These are phyloP conservation scores for Tylopilus rubrobrunneus DNA, from an alignment of 768 basidiomycete genomes.

Conservation along the genomic window DNA sequence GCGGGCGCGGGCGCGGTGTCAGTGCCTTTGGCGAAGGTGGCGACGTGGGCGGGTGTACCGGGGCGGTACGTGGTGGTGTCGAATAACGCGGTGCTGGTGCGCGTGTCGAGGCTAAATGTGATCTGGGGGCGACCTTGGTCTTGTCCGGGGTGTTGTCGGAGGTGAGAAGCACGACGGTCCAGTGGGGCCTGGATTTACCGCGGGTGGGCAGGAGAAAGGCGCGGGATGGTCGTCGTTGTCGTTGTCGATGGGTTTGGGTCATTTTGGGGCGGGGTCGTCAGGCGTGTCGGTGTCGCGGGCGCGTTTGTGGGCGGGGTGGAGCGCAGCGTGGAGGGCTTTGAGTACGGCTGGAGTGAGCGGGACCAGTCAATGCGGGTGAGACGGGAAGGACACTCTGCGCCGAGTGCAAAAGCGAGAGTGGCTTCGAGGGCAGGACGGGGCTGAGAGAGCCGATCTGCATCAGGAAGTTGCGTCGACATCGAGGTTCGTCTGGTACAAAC, in stretches of 20 bases:
- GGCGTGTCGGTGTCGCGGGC: too few species aligned
- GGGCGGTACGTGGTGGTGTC: slow-evolving; percentile 39
- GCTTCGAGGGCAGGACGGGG: slow-evolving; percentile 9
- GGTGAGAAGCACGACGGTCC: slow-evolving; percentile 61
- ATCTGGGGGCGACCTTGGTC: slow-evolving; percentile 48
- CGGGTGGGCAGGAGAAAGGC: too few species aligned
- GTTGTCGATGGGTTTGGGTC: slow-evolving; percentile 21
- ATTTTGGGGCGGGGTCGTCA: slow-evolving; percentile 12
- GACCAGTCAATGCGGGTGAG: slow-evolving; percentile 23
- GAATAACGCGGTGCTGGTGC: slow-evolving; percentile 37
- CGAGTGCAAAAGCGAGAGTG: too few species aligned
- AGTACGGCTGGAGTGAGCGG: too few species aligned
- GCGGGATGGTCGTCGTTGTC: slow-evolving; percentile 36
- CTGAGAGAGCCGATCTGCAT: too few species aligned
- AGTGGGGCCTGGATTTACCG: too few species aligned
- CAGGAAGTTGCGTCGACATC: too few species aligned
- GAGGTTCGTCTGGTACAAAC: too few species aligned
- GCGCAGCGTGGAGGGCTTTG: too few species aligned
- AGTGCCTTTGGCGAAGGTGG: slow-evolving; percentile 45
- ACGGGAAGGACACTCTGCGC: slow-evolving; percentile 20
- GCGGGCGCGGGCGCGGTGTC: slow-evolving; percentile 50
- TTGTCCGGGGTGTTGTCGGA: slow-evolving; percentile 36
- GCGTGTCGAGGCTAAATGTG: slow-evolving; percentile 69
- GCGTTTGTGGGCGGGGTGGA: slow-evolving; percentile 18
- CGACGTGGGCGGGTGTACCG: slow-evolving; percentile 10